Evolutionary conservation across 495 filamentous ascomycete species (phyloP).

Genomic region (Hyaloscypha variabilis): DNA sequence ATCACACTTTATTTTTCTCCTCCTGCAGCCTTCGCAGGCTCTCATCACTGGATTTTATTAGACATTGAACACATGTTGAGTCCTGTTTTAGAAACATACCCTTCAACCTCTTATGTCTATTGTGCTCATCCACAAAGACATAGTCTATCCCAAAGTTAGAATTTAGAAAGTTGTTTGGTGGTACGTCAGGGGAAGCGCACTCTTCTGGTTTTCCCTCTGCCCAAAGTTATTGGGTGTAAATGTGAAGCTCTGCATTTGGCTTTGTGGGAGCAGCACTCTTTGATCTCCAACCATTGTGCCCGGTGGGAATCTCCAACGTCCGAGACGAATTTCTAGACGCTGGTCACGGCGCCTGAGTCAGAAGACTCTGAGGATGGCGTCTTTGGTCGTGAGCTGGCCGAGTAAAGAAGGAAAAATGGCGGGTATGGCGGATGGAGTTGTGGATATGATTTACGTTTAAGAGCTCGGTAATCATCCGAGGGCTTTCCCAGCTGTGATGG

Average conservation of each 20-base stretch:
- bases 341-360: neutral
- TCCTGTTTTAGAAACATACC: constrained; percentile 53
- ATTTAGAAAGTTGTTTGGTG: neutral
- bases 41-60: constrained; percentile 76
- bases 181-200: constrained; percentile 41
- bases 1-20: constrained; percentile 94
- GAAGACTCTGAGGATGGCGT: neutral
- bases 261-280: constrained; percentile 61
- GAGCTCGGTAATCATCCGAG: constrained; percentile 23
- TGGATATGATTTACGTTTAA: constrained; percentile 23
- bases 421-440: constrained; percentile 20
- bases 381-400: neutral
- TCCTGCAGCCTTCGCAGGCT: constrained; percentile 94
- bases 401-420: constrained; percentile 17
- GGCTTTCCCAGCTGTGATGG: neutral
- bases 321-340: neutral
- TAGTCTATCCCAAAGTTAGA: constrained; percentile 64
- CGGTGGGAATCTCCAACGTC: neutral
- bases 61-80: constrained; percentile 23
- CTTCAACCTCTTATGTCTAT: constrained; percentile 95
- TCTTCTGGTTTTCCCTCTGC: constrained; percentile 68
- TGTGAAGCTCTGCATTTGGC: constrained; percentile 57
- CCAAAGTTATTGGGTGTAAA: constrained; percentile 60
- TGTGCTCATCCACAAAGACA: constrained; percentile 99
- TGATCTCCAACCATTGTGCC: constrained; percentile 58